Evolutionary conservation across 2,329 filamentous ascomycete species (phyloP).

Genomic region (Cordyceps tenuipes): DNA sequence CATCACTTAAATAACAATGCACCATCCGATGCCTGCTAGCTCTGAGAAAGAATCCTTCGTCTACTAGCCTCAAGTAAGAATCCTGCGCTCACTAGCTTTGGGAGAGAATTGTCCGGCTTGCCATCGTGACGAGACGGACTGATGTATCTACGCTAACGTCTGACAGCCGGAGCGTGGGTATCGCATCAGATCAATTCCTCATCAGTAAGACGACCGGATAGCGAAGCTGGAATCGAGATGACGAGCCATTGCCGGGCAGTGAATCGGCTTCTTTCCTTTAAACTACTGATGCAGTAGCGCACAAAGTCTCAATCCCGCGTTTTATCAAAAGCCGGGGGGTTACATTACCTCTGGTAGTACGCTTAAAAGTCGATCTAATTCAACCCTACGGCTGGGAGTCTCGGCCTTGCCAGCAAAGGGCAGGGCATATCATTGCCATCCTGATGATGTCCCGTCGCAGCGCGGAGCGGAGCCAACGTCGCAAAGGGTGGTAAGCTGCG

Average conservation of each 20-base stretch:
- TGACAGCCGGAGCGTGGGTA: not conserved
- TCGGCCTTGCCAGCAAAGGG: not conserved
- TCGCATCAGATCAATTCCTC: no score
- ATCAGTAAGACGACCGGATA: no score
- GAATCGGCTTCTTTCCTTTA: not conserved
- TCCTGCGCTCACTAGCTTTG: not conserved
- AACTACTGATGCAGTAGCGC: not conserved
- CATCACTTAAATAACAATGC: not conserved
- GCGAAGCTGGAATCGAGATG: not conserved
- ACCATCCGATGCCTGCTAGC: not conserved
- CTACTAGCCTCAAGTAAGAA: not conserved
- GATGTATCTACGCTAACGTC: not conserved
- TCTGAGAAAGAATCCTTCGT: not conserved
- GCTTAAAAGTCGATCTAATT: not conserved
- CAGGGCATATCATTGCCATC: not conserved
- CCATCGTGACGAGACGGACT: conserved; percentile 2
- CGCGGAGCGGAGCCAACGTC: not conserved
- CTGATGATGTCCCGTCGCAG: not conserved
- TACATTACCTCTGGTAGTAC: not conserved
- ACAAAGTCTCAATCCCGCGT: not conserved
- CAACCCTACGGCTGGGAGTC: not conserved
- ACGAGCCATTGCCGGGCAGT: not conserved
- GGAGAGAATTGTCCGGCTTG: not conserved
- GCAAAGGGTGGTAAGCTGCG: not conserved
- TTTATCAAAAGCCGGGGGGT: not conserved